phyloP scores from a whole-genome alignment of 306 rosid species.

The Fagus crenata region DNA sequence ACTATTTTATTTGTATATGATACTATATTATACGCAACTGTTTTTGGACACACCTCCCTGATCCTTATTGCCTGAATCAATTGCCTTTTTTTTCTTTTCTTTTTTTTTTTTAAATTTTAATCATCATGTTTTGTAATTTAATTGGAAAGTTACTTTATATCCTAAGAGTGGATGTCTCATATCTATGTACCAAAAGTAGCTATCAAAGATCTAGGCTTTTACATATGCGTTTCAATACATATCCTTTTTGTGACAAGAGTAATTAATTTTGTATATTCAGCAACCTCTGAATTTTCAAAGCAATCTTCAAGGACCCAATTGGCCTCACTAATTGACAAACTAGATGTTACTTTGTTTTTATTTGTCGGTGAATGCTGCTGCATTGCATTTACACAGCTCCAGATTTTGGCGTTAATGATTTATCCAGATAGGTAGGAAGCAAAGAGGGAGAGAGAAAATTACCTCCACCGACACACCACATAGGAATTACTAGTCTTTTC shows the following conservation, averaged over 20 bases:
- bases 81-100: neutral
- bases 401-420: neutral
- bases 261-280: neutral
- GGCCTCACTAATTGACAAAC: slow-evolving; percentile 30
- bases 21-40: neutral
- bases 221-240: neutral
- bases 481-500: slow-evolving; percentile 8
- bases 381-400: neutral
- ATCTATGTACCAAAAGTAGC: neutral
- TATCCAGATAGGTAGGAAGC: neutral
- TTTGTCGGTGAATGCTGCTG: slow-evolving; percentile 6
- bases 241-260: neutral
- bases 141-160: slow-evolving; percentile 2
- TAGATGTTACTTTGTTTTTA: neutral
- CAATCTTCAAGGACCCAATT: slow-evolving; percentile 14
- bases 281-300: neutral
- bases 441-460: neutral
- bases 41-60: no score
- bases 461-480: slow-evolving; percentile 25
- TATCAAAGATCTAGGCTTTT: neutral
- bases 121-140: neutral
- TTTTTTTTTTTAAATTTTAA: neutral
- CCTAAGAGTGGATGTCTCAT: neutral
- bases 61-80: neutral
- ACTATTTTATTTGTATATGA: neutral